These are phyloP conservation scores for Cystobasidium pallidum DNA, from an alignment of 1,284 basidiomycete genomes.

Conservation along the genomic window DNA sequence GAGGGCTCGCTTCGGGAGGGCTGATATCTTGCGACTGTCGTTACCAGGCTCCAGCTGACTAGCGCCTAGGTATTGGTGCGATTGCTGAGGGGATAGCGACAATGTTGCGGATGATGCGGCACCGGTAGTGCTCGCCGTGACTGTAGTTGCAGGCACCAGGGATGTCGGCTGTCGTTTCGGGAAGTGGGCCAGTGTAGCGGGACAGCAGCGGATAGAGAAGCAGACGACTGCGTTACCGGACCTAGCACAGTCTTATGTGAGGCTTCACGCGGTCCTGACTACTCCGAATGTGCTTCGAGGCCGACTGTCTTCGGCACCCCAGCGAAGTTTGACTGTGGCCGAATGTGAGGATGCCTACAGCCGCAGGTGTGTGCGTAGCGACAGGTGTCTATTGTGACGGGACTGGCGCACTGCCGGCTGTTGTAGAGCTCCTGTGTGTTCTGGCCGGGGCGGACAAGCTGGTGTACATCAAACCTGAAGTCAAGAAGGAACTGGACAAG, in stretches of 20 bases:
- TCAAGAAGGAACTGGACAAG: background rate
- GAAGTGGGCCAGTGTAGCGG: background rate
- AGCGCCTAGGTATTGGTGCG: background rate
- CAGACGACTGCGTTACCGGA: background rate
- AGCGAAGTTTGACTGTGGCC: too few species aligned
- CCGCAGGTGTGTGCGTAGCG: background rate
- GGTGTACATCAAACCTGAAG: background rate
- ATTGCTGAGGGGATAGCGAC: slow-evolving; percentile 8
- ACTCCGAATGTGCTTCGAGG: background rate
- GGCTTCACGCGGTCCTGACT: background rate
- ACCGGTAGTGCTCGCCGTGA: background rate
- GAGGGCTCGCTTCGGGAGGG: slow-evolving; percentile 33
- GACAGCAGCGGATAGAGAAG: background rate
- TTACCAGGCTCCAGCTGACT: background rate
- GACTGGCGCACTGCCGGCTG: background rate
- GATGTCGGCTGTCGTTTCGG: background rate
- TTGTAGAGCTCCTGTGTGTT: background rate
- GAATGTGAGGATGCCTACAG: too few species aligned
- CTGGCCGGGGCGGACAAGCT: background rate
- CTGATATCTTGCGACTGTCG: slow-evolving; percentile 25
- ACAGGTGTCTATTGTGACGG: background rate
- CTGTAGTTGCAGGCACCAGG: background rate
- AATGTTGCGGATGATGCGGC: slow-evolving; percentile 16
- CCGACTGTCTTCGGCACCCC: too few species aligned
- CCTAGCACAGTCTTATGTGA: background rate